Evolutionary conservation across 768 basidiomycete genomes (phyloP).

Genomic region (Suillus subaureus): DNA sequence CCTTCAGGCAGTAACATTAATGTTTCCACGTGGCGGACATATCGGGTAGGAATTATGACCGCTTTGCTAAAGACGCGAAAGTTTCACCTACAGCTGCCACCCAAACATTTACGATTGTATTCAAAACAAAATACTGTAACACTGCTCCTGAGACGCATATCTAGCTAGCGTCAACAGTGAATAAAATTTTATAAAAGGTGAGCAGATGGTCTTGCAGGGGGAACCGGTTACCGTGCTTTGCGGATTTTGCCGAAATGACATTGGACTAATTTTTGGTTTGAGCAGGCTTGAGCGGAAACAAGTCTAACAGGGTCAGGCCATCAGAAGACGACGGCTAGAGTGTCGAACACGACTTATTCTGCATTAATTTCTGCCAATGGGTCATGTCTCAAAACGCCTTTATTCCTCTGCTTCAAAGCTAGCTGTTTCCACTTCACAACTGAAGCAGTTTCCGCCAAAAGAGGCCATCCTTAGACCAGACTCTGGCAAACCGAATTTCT

Average conservation of each 20-base stretch:
- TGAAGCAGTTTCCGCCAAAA: conserved; percentile 64
- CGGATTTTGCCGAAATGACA: conserved; percentile 35
- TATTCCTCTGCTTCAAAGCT: conserved; percentile 49
- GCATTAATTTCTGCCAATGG: conserved; percentile 41
- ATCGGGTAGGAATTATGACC: not conserved
- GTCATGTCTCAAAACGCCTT: conserved; percentile 60
- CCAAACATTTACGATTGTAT: not conserved
- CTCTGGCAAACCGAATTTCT: conserved; percentile 42
- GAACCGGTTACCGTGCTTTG: conserved; percentile 23
- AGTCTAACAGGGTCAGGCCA: conserved; percentile 12
- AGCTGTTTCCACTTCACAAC: conserved; percentile 57
- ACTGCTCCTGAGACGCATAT: not conserved
- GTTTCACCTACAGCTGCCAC: not conserved
- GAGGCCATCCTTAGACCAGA: conserved; percentile 44
- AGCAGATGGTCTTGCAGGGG: not conserved
- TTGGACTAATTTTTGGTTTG: conserved; percentile 29
- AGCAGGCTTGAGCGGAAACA: conserved; percentile 7
- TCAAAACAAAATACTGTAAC: not conserved
- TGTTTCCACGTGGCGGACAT: conserved; percentile 14
- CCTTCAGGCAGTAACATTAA: conserved; percentile 6
- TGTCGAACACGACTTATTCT: conserved; percentile 11
- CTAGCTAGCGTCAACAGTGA: not conserved
- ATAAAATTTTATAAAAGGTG: not conserved
- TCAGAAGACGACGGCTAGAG: conserved; percentile 11
- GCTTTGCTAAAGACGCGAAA: not conserved